Evolutionary conservation across 2,329 filamentous ascomycete species (phyloP).

Genomic region (Microcyclosporella mali): DNA sequence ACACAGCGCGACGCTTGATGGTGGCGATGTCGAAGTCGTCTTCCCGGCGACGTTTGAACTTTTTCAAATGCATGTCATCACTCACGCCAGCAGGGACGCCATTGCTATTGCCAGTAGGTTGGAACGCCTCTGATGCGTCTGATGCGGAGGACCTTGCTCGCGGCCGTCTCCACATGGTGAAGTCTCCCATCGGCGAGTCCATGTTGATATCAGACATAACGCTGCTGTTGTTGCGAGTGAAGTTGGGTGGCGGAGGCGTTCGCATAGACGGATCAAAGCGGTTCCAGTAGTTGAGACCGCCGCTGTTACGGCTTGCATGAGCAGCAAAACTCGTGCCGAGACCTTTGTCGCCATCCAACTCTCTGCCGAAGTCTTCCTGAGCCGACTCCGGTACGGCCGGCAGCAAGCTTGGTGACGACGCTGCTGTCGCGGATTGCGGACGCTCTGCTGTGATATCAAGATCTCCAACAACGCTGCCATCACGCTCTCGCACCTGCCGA

Average conservation of each 20-base stretch:
- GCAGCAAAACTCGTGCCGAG: slow-evolving; percentile 66
- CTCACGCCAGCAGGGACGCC: slow-evolving; percentile 20
- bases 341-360: slow-evolving; percentile 38
- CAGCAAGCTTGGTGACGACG: slow-evolving; percentile 62
- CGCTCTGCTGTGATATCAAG: slow-evolving; percentile 30
- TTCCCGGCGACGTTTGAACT: slow-evolving; percentile 70
- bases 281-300: slow-evolving; percentile 71
- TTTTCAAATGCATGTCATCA: slow-evolving; percentile 31
- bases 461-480: slow-evolving; percentile 47
- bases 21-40: slow-evolving; percentile 83
- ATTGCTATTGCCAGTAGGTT: slow-evolving; percentile 12
- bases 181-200: slow-evolving; percentile 53
- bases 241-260: slow-evolving; percentile 57
- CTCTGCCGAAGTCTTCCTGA: slow-evolving; percentile 64
- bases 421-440: slow-evolving; percentile 50
- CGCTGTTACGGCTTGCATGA: slow-evolving; percentile 65
- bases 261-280: slow-evolving; percentile 62
- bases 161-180: slow-evolving; percentile 24
- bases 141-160: slow-evolving; percentile 29
- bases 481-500: slow-evolving; percentile 86
- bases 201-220: slow-evolving; percentile 60
- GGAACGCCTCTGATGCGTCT: slow-evolving; percentile 29
- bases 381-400: slow-evolving; percentile 53
- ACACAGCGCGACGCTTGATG: slow-evolving; percentile 88
- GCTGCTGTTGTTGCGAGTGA: slow-evolving; percentile 51